Conservation (phyloP, 257 asterid species). For the Anisodus acutangulus region DNA sequence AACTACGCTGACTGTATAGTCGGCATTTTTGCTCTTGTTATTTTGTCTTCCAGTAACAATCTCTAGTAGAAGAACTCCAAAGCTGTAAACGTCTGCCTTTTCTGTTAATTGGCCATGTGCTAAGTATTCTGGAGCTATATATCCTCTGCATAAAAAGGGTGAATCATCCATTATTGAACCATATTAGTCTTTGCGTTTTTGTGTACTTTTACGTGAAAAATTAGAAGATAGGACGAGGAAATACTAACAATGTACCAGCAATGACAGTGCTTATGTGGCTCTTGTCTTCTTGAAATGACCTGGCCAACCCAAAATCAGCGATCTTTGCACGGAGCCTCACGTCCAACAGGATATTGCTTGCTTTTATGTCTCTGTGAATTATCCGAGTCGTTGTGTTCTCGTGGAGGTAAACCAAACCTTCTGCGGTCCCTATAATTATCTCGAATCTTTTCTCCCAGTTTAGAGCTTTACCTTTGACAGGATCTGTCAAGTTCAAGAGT, state of each 20-base stretch:
- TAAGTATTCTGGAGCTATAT: slow-evolving; percentile 54
- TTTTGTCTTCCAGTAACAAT: slow-evolving; percentile 43
- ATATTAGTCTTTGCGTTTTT: background rate
- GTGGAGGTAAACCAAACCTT: slow-evolving; percentile 54
- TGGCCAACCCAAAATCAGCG: slow-evolving; percentile 55
- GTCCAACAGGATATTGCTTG: slow-evolving; percentile 51
- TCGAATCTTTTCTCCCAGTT: slow-evolving; percentile 55
- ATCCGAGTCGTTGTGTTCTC: slow-evolving; percentile 42
- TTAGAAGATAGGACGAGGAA: background rate
- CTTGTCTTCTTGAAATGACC: slow-evolving; percentile 53
- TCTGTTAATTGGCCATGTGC: slow-evolving; percentile 49
- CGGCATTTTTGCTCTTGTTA: slow-evolving; percentile 42
- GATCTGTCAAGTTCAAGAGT: slow-evolving; percentile 33
- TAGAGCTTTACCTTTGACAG: slow-evolving; percentile 42
- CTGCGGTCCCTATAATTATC: slow-evolving; percentile 52
- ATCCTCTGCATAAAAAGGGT: slow-evolving; percentile 38
- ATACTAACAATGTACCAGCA: slow-evolving; percentile 50
- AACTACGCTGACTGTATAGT: slow-evolving; percentile 43
- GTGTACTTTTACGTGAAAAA: too few species aligned
- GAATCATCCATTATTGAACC: background rate
- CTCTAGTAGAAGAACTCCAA: slow-evolving; percentile 46
- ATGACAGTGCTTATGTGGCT: slow-evolving; percentile 55
- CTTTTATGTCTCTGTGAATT: slow-evolving; percentile 51
- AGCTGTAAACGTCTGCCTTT: slow-evolving; percentile 50
- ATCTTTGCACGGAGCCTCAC: slow-evolving; percentile 44